Evolutionary conservation across 108 stramenopile species (phyloP), one percentile per base, ranked within the genome.

Genomic region (Chaetoceros tenuissimus): DNA sequence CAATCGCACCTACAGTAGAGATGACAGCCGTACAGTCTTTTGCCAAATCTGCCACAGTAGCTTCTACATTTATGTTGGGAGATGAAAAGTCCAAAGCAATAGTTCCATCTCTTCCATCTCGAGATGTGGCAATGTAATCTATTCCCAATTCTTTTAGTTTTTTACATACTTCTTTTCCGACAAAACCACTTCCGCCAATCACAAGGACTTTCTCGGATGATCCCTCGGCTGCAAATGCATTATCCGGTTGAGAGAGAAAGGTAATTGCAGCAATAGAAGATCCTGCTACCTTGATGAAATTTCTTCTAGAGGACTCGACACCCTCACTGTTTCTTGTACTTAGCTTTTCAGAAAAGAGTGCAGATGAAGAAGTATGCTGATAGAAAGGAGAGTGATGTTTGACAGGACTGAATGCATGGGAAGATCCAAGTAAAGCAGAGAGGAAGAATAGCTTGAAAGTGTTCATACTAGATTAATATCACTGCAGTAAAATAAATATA

Each of bases 181-280:
- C 62, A 43, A 87, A 83, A 19, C 85, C 85, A 13, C 67, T 71
- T 5, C 85, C 85, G 10, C 85, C 85, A 29, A 87, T 67, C 1
- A 87, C 85, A 8, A 68, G 65, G 0, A 77, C 68, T 17, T 52
- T 43, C 29, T 60, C 45, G 1, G 63, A 57, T 31, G 28, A 64
- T 24, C 21, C 26, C 25, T 44, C 53, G 22, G 57, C 64, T 19
- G 62, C 24, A 18, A 18, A 5, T 16, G 63, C 27, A n/a, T n/a
- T n/a, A n/a, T n/a, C n/a, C n/a, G n/a, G n/a, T 18, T 60, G n/a
- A 45, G 47, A 21, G 23, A 46, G 40, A 40, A 31, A 31, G 60
- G n/a, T n/a, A n/a, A n/a, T n/a, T n/a, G n/a, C n/a, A n/a, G n/a
- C n/a, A n/a, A n/a, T n/a, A n/a, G n/a, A n/a, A n/a, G n/a, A n/a